Evolutionary conservation across 176 grass and related monocot genomes (phyloP), one percentile per base, ranked within the genome.

Genomic region (Aegilops sharonensis): DNA sequence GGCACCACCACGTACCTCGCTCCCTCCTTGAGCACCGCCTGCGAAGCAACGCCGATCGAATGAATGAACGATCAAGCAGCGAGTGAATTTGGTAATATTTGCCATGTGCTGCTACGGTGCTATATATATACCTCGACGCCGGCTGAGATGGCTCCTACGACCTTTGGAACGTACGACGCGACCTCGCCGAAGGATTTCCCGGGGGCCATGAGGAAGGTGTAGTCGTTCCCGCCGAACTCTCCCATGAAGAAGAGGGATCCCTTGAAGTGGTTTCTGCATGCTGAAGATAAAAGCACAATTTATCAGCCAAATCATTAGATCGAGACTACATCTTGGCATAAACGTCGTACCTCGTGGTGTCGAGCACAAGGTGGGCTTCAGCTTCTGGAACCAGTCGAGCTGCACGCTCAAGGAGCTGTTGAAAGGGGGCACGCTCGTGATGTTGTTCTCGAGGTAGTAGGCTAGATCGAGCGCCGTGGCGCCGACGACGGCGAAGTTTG

Each of bases 1-100:
- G 93, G 87, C 21, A 94, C 85, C 14, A 90, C 82, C 70, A 92
- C 43, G 4, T 83, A 92, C 62, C 42, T 85, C 5, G 80, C 93
- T 3, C 93, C 90, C 6, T 90, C 81, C 63, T 72, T 17, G 35
- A 92, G 83, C 32, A 94, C 72, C 1, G 66, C 40, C 87, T 92
- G 65, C 69, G 11, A 47, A 62, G 3, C 75, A 24, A 45, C 40
- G 43, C 3, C 3, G 74, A 77, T 56, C 50, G n/a, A 11, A 71
- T 40, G 35, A 31, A 31, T 31, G n/a, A 10, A 39, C 6, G 20
- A 54, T 32, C 73, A 21, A 9, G 40, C 39, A 72, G 36, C 30
- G 30, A 31, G 30, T 31, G 2, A 31, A 31, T 31, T 31, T 31
- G 30, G 30, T 31, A 31, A 31, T 31, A 31, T 31, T 31, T 31